Evolutionary conservation across 2,329 filamentous ascomycete species (phyloP).

Genomic region (Paraconiothyrium brasiliense): DNA sequence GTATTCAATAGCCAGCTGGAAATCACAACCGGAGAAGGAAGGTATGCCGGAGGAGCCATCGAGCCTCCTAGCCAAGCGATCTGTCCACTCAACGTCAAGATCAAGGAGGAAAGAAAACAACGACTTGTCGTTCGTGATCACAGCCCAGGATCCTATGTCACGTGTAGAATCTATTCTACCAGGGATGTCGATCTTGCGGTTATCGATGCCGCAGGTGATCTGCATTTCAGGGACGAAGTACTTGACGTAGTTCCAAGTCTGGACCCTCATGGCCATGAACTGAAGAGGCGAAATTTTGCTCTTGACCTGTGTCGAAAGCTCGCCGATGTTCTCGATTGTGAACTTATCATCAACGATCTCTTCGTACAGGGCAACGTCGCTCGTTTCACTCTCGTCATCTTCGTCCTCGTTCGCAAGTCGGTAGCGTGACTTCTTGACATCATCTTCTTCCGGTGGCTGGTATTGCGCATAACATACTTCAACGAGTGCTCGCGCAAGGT

Average conservation of each 20-base stretch:
- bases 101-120: conserved; percentile 68
- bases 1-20: conserved; percentile 55
- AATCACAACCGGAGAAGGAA: conserved; percentile 30
- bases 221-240: conserved; percentile 15
- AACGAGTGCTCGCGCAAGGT: conserved; percentile 71
- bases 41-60: conserved; percentile 20
- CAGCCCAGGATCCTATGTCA: conserved; percentile 55
- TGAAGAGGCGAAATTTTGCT: conserved; percentile 66
- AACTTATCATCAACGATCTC: conserved; percentile 72
- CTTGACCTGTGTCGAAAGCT: conserved; percentile 73
- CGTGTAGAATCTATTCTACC: neutral
- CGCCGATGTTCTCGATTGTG: conserved; percentile 79
- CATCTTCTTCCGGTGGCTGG: conserved; percentile 60
- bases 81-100: conserved; percentile 58
- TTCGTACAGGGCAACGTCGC: conserved; percentile 48
- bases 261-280: conserved; percentile 56
- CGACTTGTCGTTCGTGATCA: conserved; percentile 63
- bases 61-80: conserved; percentile 14
- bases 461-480: conserved; percentile 77
- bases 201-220: conserved; percentile 20
- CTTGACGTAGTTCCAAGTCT: conserved; percentile 11
- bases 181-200: conserved; percentile 9
- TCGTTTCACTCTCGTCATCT: conserved; percentile 30
- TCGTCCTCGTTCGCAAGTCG: conserved; percentile 47
- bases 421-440: conserved; percentile 61